These are phyloP conservation scores for Dactylella cylindrospora DNA, from an alignment of 2,329 filamentous ascomycete genomes.

Conservation along the genomic window DNA sequence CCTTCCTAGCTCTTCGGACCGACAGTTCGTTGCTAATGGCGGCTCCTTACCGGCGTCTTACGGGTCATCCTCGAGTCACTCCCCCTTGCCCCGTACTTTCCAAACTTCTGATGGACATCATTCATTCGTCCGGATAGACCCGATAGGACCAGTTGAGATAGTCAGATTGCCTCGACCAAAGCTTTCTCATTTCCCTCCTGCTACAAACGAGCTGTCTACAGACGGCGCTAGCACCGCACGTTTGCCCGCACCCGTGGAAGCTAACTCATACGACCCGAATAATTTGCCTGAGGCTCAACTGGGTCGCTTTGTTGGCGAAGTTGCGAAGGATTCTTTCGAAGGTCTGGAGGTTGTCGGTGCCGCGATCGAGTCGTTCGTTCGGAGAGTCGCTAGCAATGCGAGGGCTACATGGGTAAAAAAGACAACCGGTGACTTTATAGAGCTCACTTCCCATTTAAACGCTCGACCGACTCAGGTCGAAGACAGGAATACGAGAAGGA, in stretches of 20 bases:
- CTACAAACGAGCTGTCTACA: conserved; percentile 49
- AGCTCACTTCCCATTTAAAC: conserved; percentile 40
- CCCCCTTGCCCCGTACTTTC: conserved; percentile 53
- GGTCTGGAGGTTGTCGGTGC: conserved; percentile 80
- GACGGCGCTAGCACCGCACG: conserved; percentile 49
- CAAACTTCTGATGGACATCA: conserved; percentile 61
- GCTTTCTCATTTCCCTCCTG: conserved; percentile 85
- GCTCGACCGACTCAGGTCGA: conserved; percentile 2
- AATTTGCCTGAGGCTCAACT: conserved; percentile 55
- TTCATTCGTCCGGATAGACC: conserved; percentile 54
- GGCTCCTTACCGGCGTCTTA: too few species aligned
- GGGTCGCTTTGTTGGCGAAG: conserved; percentile 58
- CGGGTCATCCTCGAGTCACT: too few species aligned
- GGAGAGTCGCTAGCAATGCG: conserved; percentile 72
- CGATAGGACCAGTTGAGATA: conserved; percentile 72
- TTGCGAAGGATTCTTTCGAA: conserved; percentile 51
- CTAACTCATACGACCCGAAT: conserved; percentile 50
- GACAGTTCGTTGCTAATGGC: too few species aligned
- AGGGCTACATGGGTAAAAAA: conserved; percentile 39
- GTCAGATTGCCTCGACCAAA: conserved; percentile 76
- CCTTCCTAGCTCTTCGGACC: too few species aligned
- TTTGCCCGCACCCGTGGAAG: conserved; percentile 47
- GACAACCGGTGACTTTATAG: conserved; percentile 33
- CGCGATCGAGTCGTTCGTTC: conserved; percentile 85
- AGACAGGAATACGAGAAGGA: neutral